phyloP scores from a whole-genome alignment of 306 rosid species.

The Lathyrus aphaca region DNA sequence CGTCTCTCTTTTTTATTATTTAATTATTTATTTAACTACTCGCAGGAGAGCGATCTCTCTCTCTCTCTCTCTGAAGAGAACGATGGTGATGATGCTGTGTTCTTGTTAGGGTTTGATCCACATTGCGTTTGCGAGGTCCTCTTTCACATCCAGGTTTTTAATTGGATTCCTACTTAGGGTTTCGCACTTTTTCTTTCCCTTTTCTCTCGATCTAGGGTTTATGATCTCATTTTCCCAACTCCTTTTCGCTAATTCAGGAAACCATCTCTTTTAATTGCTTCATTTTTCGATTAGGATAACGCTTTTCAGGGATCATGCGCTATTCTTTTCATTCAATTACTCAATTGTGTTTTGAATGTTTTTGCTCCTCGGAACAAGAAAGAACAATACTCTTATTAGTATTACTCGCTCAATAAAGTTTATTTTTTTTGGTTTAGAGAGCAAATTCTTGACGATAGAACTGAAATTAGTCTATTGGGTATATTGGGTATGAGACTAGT shows the following conservation, averaged over 20 bases:
- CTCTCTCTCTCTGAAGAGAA: constrained; percentile 5
- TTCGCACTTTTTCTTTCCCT: constrained; percentile 36
- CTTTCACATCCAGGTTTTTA: constrained; percentile 66
- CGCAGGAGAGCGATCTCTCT: constrained; percentile 21
- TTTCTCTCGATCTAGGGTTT: constrained; percentile 69
- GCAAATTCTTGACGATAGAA: neutral
- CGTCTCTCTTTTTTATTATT: neutral
- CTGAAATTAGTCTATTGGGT: constrained; percentile 36
- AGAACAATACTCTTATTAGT: neutral
- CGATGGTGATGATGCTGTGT: constrained; percentile 32
- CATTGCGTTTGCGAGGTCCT: constrained; percentile 49
- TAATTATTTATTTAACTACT: constrained; percentile 34
- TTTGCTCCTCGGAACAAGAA: constrained; percentile 18
- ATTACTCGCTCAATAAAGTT: constrained; percentile 8
- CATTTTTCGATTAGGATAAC: constrained; percentile 18
- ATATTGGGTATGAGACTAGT: constrained; percentile 45
- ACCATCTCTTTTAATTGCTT: constrained; percentile 27
- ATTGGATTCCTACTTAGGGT: constrained; percentile 56
- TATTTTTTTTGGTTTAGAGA: constrained; percentile 29
- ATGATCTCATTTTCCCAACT: constrained; percentile 33
- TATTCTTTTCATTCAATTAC: constrained; percentile 36
- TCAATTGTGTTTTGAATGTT: neutral
- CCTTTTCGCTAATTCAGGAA: neutral
- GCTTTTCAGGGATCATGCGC: constrained; percentile 27
- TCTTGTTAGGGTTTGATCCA: constrained; percentile 60